Evolutionary conservation across 495 filamentous ascomycete species (phyloP).

Genomic region (Peziza echinospora): DNA sequence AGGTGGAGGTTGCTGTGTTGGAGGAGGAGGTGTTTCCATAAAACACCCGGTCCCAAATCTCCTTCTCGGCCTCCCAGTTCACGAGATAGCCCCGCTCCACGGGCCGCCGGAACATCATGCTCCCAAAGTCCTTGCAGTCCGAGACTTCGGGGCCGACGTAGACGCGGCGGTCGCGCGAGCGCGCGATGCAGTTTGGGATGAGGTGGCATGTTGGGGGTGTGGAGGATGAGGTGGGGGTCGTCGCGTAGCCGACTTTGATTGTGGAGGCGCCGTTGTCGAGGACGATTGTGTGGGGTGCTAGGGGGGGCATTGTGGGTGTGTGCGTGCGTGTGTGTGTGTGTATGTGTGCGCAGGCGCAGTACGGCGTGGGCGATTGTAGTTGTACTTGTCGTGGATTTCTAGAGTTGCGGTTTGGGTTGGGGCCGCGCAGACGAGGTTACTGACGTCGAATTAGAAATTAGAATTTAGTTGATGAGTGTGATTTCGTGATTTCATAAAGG

Average conservation of each 20-base stretch:
- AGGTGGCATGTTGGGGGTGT: conserved; percentile 35
- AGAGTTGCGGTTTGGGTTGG: too few relatives aligned
- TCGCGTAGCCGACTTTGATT: conserved; percentile 76
- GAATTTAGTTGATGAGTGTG: too few relatives aligned
- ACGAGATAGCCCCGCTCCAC: conserved; percentile 91
- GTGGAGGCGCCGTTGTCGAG: conserved; percentile 88
- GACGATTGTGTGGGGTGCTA: conserved; percentile 37
- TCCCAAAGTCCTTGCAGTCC: conserved; percentile 69
- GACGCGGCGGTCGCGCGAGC: conserved; percentile 52
- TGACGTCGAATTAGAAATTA: too few relatives aligned
- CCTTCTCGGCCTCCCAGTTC: conserved; percentile 91
- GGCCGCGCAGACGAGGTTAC: too few relatives aligned
- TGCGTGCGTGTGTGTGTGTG: too few relatives aligned
- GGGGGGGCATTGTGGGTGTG: not conserved
- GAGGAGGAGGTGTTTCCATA: conserved; percentile 54
- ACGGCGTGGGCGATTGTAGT: too few relatives aligned
- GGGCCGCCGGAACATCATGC: conserved; percentile 66
- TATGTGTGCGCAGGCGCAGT: too few relatives aligned
- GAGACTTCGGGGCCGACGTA: conserved; percentile 66
- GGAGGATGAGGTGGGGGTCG: conserved; percentile 16
- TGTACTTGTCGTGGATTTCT: too few relatives aligned
- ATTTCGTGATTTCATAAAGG: too few relatives aligned
- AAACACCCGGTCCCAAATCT: conserved; percentile 87
- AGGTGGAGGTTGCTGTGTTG: conserved; percentile 28
- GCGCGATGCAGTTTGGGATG: conserved; percentile 75